Percentiles rank a stretch among this genome's conserved stretches.
phyloP scores from a whole-genome alignment of 164 flowering plant genomes.

The Umbilicus rupestris region DNA sequence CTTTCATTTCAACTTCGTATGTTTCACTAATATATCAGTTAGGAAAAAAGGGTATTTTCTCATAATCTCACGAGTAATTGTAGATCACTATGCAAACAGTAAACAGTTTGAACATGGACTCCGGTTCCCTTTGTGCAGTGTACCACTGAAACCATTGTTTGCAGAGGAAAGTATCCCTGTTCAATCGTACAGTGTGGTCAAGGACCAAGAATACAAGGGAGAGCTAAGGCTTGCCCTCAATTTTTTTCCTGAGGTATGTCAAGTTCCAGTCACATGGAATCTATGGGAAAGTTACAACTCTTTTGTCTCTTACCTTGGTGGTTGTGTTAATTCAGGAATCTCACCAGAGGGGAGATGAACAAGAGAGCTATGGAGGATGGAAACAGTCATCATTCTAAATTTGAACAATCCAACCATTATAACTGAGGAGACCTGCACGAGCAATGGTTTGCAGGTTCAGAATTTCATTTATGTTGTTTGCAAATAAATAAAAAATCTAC shows the following conservation, averaged over 20 bases:
- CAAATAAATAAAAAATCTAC: background rate
- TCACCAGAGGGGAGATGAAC: slow-evolving; percentile 1
- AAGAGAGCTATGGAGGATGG: slow-evolving; percentile 41
- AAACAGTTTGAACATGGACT: background rate
- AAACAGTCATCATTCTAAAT: slow-evolving; percentile 24
- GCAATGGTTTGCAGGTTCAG: background rate
- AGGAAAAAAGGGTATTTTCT: background rate
- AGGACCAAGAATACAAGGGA: slow-evolving; percentile 51
- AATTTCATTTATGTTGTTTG: background rate
- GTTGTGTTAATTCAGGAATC: slow-evolving; percentile 5
- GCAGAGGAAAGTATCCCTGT: slow-evolving; percentile 44
- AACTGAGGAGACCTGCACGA: background rate
- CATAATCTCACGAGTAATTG: background rate
- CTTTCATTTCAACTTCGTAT: background rate
- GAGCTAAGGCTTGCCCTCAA: slow-evolving; percentile 62
- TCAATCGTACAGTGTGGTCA: slow-evolving; percentile 54
- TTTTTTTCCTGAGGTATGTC: slow-evolving; percentile 43
- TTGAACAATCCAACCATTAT: background rate
- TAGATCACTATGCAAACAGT: background rate
- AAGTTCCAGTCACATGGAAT: background rate
- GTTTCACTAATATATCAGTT: background rate
- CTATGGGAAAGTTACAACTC: background rate
- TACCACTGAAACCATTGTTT: slow-evolving; percentile 49
- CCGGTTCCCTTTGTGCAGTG: slow-evolving; percentile 27
- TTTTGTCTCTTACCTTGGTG: background rate